These are phyloP conservation scores for Monilinia fructicola DNA, from an alignment of 2,329 filamentous ascomycete species.

Conservation along the genomic window DNA sequence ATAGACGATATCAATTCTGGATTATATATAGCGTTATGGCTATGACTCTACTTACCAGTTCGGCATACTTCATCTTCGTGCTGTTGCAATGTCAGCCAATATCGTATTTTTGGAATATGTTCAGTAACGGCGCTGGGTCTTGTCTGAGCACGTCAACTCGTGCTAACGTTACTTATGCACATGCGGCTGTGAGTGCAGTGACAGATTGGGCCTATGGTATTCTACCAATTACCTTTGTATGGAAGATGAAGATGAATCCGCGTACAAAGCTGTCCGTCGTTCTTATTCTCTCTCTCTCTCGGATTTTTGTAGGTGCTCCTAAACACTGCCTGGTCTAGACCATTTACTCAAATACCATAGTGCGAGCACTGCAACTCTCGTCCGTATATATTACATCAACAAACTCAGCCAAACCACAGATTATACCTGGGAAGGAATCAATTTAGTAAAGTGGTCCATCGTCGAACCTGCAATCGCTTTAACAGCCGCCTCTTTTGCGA, in stretches of 20 bases:
- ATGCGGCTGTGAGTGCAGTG: constrained; percentile 35
- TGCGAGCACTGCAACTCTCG: constrained; percentile 46
- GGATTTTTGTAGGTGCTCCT: constrained; percentile 44
- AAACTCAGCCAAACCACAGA: constrained; percentile 42
- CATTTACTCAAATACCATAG: constrained; percentile 31
- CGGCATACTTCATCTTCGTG: constrained; percentile 38
- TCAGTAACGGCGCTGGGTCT: constrained; percentile 35
- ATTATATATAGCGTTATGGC: constrained; percentile 33
- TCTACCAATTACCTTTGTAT: constrained; percentile 38
- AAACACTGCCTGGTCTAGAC: background rate
- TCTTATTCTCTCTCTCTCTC: constrained; percentile 39
- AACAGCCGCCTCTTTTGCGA: constrained; percentile 45
- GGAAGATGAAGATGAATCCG: constrained; percentile 37
- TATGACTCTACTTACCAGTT: constrained; percentile 33
- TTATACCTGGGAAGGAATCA: constrained; percentile 45
- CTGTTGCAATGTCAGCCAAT: constrained; percentile 38
- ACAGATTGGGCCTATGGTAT: constrained; percentile 40
- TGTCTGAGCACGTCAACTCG: constrained; percentile 38
- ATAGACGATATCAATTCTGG: constrained; percentile 33
- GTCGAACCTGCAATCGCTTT: constrained; percentile 47
- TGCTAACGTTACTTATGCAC: constrained; percentile 35
- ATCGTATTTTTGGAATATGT: constrained; percentile 43
- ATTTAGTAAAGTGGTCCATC: constrained; percentile 48
- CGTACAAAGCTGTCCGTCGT: constrained; percentile 41
- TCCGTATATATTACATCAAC: constrained; percentile 47